Base-by-base conservation (phyloP, 106 monocot genomes). In the Dendrobium catenatum region DNA sequence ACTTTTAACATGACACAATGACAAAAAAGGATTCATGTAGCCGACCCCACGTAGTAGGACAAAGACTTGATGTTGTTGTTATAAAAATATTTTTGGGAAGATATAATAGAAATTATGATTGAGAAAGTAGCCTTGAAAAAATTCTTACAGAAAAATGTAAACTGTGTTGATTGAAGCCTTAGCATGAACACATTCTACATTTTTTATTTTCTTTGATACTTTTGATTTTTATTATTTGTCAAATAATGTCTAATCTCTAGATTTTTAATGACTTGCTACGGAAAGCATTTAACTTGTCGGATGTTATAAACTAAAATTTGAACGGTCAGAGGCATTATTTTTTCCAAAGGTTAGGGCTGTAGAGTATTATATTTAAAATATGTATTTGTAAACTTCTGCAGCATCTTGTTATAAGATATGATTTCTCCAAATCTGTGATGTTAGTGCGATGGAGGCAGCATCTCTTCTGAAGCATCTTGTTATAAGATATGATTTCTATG, bases 101-200 rank as follows among this genome's bases (percentile, higher is more conserved):
- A 37, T 37, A 51, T 3, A 51, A 3, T 51, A 51, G 16, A 13
- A 51, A 13, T 13, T 13, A 1, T 51, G 51, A 13, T 51, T 51
- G 51, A 51, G 51, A 51, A 51, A 51, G 10, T 51, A 51, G 51
- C 10, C 13, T 51, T 13, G 10, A 51, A 51, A 51, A 48, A 48
- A 48, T 13, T 51, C 13, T 11, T 2, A 3, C 3, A 15, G 13
- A 13, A 51, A 13, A 51, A 51, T 13, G 10, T 13, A 3, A 51
- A 51, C 10, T 13, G 13, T 0, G 2, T 51, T 13, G 13, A 51
- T 13, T 13, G 15, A 51, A 51, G 51, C 15, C 51, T 51, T 66
- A 24, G 64, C 24, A 66, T 66, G 64, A 66, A 66, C 64, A 66
- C 24, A 66, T 66, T 66, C n/a, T 61, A 6, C 64, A 66, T 66